phyloP scores from a whole-genome alignment of 768 basidiomycete species.

The Termitomyces titanicus region DNA sequence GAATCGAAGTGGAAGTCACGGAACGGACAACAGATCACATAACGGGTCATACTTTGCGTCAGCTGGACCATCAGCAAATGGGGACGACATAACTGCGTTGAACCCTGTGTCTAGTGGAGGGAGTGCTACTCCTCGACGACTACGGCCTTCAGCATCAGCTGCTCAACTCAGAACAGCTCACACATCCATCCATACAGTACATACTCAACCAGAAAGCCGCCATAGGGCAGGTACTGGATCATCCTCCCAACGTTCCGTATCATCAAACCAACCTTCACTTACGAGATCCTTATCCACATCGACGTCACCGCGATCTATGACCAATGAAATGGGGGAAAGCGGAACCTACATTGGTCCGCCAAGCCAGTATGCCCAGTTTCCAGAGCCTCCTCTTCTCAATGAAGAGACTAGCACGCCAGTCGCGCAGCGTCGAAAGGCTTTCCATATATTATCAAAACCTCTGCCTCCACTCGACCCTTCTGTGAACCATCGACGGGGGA shows the following conservation, averaged over 20 bases:
- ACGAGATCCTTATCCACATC: conserved; percentile 59
- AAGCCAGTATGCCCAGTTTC: conserved; percentile 67
- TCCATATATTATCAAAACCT: conserved; percentile 65
- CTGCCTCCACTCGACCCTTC: conserved; percentile 32
- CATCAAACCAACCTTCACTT: conserved; percentile 39
- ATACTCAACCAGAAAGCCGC: conserved; percentile 44
- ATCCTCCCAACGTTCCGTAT: conserved; percentile 38
- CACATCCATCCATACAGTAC: conserved; percentile 22
- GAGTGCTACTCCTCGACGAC: conserved; percentile 53
- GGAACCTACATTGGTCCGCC: conserved; percentile 62
- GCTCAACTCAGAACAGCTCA: conserved; percentile 61
- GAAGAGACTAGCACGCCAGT: conserved; percentile 50
- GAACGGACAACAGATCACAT: conserved; percentile 66
- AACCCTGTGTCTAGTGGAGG: conserved; percentile 45
- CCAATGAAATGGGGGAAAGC: conserved; percentile 38
- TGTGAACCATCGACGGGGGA: conserved; percentile 47
- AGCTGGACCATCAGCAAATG: conserved; percentile 47
- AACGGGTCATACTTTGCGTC: conserved; percentile 49
- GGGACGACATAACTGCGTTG: conserved; percentile 50
- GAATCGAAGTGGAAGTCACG: conserved; percentile 78
- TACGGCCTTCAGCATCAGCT: conserved; percentile 76
- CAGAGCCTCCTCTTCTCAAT: conserved; percentile 53
- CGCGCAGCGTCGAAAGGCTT: conserved; percentile 62
- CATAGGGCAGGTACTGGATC: conserved; percentile 70
- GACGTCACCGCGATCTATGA: conserved; percentile 38